Conservation (phyloP, 164 flowering plant species). For the Vitis rupestris region DNA sequence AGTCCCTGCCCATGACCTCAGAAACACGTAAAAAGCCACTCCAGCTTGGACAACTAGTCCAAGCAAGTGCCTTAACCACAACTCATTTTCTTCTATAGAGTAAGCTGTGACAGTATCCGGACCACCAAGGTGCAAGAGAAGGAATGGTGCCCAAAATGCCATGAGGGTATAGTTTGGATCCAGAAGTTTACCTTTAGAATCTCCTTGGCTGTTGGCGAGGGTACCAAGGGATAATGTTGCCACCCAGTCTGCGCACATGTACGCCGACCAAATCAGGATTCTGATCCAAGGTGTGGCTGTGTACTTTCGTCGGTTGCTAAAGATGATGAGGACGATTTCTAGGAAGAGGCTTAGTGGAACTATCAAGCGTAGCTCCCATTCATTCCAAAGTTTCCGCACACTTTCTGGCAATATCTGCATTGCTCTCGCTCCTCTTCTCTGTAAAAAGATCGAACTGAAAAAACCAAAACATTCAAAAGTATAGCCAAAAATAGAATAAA, state of each 20-base stretch:
- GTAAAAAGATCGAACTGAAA: too few species aligned
- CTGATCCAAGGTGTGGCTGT: not conserved
- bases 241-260: conserved; percentile 16
- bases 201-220: not conserved
- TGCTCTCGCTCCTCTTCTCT: not conserved
- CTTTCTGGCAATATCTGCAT: too few species aligned
- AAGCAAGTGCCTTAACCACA: conserved; percentile 25
- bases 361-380: conserved; percentile 15
- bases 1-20: not conserved
- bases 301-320: conserved; percentile 10
- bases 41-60: conserved; percentile 3
- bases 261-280: conserved; percentile 12
- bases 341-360: conserved; percentile 10
- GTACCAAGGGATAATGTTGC: conserved; percentile 13
- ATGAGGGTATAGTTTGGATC: not conserved
- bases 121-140: conserved; percentile 29
- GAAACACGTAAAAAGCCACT: not conserved
- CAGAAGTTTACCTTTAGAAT: not conserved
- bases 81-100: conserved; percentile 27
- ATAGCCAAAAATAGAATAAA: too few species aligned
- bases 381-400: too few species aligned
- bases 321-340: conserved; percentile 5
- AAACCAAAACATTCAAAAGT: too few species aligned
- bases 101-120: conserved; percentile 34
- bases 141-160: conserved; percentile 27